Evolutionary conservation across 73 alveolate species (phyloP), one percentile per base, ranked within the genome.

Genomic region (Symbiodinium pilosum): DNA sequence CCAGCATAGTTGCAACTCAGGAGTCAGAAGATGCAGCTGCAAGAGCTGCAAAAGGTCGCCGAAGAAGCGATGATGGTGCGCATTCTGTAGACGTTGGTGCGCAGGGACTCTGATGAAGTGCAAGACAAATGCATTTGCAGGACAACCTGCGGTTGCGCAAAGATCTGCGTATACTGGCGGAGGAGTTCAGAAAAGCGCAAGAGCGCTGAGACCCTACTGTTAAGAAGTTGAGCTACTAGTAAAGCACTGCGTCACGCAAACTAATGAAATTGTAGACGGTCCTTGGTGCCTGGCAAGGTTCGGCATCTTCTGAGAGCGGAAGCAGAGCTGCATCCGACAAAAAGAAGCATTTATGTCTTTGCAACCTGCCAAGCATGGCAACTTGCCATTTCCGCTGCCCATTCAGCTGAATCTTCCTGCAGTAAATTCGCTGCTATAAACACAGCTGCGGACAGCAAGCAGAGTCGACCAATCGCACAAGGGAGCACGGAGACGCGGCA

Each of bases 121-220:
- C 34, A 64, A 16, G 9, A 12, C 38, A 38, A 75, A 43, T 38
- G 44, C 51, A 9, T 32, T 16, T n/a, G 42, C 54, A 91, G 97
- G 97, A 91, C 59, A 91, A 91, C 97, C 44, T 91, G 83, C 97
- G 97, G 40, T 56, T 91, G 75, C 97, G 97, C 52, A 91, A 91
- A 38, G 97, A 91, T 26, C 88, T 91, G 12, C 88, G 97, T 21
- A 91, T 86, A 24, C 34, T 91, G 88, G 97, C 97, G 24, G 87
- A 69, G 11, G 97, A 91, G 97, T 91, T 91, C 52, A 43, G 81
- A 20, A 91, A 91, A 36, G 12, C n/a, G n/a, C n/a, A n/a, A n/a
- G n/a, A n/a, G n/a, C n/a, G n/a, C n/a, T n/a, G n/a, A n/a, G n/a
- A n/a, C n/a, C n/a, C n/a, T n/a, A n/a, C n/a, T n/a, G n/a, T n/a